phyloP scores from a whole-genome alignment of 1,139 yeast species.

The Saccharomyces hybrid region DNA sequence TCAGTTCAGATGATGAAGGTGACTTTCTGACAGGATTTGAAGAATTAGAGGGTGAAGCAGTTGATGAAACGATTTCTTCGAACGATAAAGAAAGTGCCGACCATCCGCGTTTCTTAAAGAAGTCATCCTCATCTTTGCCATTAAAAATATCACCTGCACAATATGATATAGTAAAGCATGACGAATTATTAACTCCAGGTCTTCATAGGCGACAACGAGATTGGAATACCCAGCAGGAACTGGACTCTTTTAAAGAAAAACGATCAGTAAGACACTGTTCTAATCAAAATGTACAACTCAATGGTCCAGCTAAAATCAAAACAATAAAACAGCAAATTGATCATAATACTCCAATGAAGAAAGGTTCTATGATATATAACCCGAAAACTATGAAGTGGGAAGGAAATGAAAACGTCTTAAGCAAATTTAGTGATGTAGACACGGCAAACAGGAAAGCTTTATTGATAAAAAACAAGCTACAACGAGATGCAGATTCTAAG shows the following conservation, averaged over 20 bases:
- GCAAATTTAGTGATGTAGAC: constrained; percentile 36
- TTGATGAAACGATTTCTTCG: constrained; percentile 35
- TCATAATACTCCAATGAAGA: constrained; percentile 28
- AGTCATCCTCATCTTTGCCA: constrained; percentile 4
- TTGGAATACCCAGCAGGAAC: constrained; percentile 13
- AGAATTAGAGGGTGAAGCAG: constrained; percentile 47
- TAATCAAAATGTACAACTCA: neutral
- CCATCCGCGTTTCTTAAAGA: neutral
- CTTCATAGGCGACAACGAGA: constrained; percentile 21
- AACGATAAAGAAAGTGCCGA: constrained; percentile 15
- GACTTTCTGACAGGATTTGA: constrained; percentile 41
- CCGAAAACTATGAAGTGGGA: constrained; percentile 48
- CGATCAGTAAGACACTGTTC: constrained; percentile 1
- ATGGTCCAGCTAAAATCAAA: constrained; percentile 21
- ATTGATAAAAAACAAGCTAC: constrained; percentile 18
- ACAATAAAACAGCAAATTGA: constrained; percentile 32
- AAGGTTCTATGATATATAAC: constrained; percentile 44
- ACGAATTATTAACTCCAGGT: constrained; percentile 24
- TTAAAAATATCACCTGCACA: constrained; percentile 24
- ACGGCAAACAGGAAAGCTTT: constrained; percentile 19
- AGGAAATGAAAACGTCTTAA: constrained; percentile 50
- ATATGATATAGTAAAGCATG: constrained; percentile 25
- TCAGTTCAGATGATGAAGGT: neutral
- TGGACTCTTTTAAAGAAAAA: constrained; percentile 22
- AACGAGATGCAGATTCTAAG: neutral